Evolutionary conservation across 1,284 basidiomycete genomes (phyloP), one percentile per base, ranked within the genome.

Genomic region (Pascua sp.): DNA sequence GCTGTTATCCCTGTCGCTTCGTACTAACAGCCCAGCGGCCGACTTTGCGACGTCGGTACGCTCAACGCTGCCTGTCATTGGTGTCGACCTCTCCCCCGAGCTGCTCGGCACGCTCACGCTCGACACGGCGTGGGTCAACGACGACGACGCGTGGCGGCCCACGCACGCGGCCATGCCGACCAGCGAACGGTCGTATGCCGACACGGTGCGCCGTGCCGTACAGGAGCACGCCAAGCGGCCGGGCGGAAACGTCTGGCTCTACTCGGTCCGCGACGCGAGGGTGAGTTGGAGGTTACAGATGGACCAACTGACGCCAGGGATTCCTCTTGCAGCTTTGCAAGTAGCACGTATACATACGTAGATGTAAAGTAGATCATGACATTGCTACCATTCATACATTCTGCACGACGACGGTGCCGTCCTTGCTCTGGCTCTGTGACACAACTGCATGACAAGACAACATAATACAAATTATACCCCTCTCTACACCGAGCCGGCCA

Each of bases 231-330:
- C 18, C 40, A 55, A 50, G 49, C 46, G 43, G 5, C 18, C 49
- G 1, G 54, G 57, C 4, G 53, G 53, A 4, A 58, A 57, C 40
- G 42, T 70, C 32, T 75, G 80, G 78, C 88, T 93, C 72, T 91
- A 90, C 60, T 81, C 80, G 36, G 74, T 78, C 8, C 68, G 71
- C 54, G 77, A 74, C 32, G 74, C 65, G 15, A 72, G 64, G 47
- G 71, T 51, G 42, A 51, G 49, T 51, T 15, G 12, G n/a, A n/a
- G n/a, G n/a, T n/a, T n/a, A n/a, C n/a, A n/a, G n/a, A n/a, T n/a
- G n/a, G n/a, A 11, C 40, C 15, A 24, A 43, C 24, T 49, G 47
- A 47, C 11, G 15, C 1, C 52, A 49, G 38, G 56, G 55, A 8
- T 62, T 59, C 51, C 57, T 56, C 32, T 57, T 56, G 41, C 58